Conservation (phyloP, 1,139 yeast species). For the Geotrichum histeridarum region DNA sequence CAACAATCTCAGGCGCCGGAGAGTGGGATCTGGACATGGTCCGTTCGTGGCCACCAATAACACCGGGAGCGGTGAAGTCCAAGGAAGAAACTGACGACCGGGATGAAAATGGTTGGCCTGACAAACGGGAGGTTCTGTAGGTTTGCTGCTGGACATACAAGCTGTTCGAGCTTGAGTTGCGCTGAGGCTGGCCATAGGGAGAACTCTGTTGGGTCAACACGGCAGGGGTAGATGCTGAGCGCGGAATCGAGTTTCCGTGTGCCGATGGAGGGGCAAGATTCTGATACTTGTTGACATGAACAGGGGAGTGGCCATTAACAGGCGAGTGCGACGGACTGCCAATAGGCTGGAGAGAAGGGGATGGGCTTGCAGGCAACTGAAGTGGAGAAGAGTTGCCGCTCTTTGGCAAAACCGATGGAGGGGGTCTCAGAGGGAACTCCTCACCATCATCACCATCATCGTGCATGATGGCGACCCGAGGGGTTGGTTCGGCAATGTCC, state of each 20-base stretch:
- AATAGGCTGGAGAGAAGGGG: not conserved
- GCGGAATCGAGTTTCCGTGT: slow-evolving; percentile 2
- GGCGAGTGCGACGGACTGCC: not conserved
- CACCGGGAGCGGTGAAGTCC: slow-evolving; percentile 7
- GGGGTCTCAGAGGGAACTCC: slow-evolving; percentile 1
- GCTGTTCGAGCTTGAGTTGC: slow-evolving; percentile 1
- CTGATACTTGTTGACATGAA: not conserved
- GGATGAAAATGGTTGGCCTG: slow-evolving; percentile 3
- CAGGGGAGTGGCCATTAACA: not conserved
- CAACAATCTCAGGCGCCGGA: slow-evolving; percentile 25
- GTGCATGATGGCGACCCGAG: not conserved
- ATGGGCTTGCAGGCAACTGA: not conserved
- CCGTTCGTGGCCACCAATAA: not conserved
- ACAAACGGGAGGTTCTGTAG: not conserved
- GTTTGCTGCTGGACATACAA: not conserved
- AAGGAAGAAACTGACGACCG: slow-evolving; percentile 13
- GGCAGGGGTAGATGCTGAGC: slow-evolving; percentile 11
- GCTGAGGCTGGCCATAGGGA: slow-evolving; percentile 6
- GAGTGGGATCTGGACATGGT: slow-evolving; percentile 20
- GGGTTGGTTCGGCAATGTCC: not conserved
- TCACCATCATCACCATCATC: not conserved
- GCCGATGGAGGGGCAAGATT: not conserved
- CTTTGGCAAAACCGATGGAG: not conserved
- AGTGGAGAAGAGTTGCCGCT: not conserved
- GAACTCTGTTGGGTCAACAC: not conserved